Conservation (phyloP, 805 yeast species). For the Deakozyma indianensis region DNA sequence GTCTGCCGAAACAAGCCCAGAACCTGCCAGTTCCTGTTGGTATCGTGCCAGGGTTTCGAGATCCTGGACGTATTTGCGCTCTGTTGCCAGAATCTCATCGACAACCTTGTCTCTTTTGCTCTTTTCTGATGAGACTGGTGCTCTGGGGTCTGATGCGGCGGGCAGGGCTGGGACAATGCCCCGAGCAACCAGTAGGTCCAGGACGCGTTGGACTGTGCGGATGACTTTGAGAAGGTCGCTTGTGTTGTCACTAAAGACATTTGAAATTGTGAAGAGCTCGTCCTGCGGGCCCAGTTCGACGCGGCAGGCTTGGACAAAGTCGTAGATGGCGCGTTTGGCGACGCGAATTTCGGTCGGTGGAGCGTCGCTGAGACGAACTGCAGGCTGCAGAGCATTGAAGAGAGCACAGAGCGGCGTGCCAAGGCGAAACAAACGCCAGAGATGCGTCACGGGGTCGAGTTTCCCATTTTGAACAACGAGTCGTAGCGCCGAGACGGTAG, state of each 20-base stretch:
- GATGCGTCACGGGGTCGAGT: slow-evolving; percentile 81
- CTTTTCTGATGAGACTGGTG: not conserved
- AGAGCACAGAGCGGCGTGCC: slow-evolving; percentile 85
- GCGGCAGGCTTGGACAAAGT: slow-evolving; percentile 77
- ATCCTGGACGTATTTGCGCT: slow-evolving; percentile 85
- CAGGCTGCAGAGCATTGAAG: slow-evolving; percentile 56
- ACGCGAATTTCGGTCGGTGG: slow-evolving; percentile 52
- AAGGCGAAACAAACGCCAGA: slow-evolving; percentile 78
- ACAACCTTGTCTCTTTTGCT: slow-evolving; percentile 58
- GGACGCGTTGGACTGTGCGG: slow-evolving; percentile 51
- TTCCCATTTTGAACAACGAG: slow-evolving; percentile 37
- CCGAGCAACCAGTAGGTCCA: slow-evolving; percentile 26
- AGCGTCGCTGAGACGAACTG: slow-evolving; percentile 28
- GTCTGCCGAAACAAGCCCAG: slow-evolving; percentile 62
- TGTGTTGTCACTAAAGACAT: slow-evolving; percentile 73
- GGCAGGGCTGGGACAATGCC: slow-evolving; percentile 9
- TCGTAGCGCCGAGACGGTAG: slow-evolving; percentile 61
- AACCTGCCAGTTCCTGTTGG: slow-evolving; percentile 48
- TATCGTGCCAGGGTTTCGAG: slow-evolving; percentile 60
- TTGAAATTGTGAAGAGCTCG: slow-evolving; percentile 76
- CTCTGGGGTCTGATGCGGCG: not conserved
- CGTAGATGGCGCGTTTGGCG: slow-evolving; percentile 81
- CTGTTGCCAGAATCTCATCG: slow-evolving; percentile 75
- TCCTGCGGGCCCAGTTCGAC: slow-evolving; percentile 55
- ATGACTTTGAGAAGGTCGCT: slow-evolving; percentile 64